These are phyloP conservation scores for Ilyonectria robusta DNA, from an alignment of 2,329 filamentous ascomycete species.

Conservation along the genomic window DNA sequence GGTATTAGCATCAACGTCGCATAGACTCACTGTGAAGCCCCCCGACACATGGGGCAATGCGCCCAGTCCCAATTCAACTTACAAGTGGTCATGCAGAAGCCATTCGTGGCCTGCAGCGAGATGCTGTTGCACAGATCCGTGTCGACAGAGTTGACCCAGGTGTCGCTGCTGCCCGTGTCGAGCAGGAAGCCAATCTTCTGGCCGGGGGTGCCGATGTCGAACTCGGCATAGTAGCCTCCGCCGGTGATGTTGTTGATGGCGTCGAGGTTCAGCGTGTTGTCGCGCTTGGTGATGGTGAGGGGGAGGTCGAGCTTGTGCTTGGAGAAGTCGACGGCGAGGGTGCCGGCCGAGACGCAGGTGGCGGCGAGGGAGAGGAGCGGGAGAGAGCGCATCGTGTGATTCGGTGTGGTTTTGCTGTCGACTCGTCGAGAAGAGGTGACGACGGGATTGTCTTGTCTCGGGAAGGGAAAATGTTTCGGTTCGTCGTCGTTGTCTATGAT, in stretches of 20 bases:
- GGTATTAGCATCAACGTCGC: constrained; percentile 11
- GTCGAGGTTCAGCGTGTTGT: constrained; percentile 52
- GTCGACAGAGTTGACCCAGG: constrained; percentile 71
- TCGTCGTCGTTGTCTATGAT: neutral
- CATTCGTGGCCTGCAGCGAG: constrained; percentile 52
- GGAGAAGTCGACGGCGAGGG: constrained; percentile 40
- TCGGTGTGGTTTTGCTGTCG: neutral
- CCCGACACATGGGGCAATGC: neutral
- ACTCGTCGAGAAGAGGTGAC: neutral
- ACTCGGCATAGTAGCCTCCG: constrained; percentile 70
- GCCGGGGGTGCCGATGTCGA: constrained; percentile 71
- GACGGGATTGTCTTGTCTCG: neutral
- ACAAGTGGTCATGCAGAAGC: constrained; percentile 56
- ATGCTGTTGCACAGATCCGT: constrained; percentile 71
- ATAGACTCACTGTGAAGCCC: neutral
- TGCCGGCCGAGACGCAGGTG: constrained; percentile 43
- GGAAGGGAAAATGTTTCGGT: neutral
- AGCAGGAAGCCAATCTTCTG: constrained; percentile 69
- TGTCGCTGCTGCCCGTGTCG: constrained; percentile 75
- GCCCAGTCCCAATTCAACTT: constrained; percentile 36
- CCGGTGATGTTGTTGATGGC: constrained; percentile 67
- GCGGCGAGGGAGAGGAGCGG: constrained; percentile 39
- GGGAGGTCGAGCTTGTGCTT: constrained; percentile 32
- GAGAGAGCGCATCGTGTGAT: constrained; percentile 36
- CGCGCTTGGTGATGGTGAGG: constrained; percentile 43